Base-by-base conservation (phyloP, 2,329 filamentous ascomycete genomes). In the Calonectria hawksworthii region DNA sequence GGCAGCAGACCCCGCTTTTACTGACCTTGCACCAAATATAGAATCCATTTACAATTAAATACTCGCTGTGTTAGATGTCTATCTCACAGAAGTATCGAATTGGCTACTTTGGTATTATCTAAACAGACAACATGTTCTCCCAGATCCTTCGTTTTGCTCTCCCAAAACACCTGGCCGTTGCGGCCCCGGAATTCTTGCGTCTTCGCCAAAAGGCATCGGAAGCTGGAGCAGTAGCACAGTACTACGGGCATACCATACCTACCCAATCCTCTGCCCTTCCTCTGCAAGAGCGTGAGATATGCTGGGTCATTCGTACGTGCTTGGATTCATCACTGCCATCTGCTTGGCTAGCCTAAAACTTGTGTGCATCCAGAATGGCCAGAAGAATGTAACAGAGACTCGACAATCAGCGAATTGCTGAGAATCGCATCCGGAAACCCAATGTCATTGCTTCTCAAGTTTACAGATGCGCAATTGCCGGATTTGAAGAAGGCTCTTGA, bases 61-160 rank as follows among this genome's bases (percentile, higher is more conserved):
- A n/a, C 7, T 6, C 52, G 7, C n/a, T 9, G 16, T 7, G 9
- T 34, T 56, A 9, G 9, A 34, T 56, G 14, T 34, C 28, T 6
- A 13, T 13, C 30, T 21, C 1, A 8, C 3, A n/a, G n/a, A n/a
- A 56, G 52, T 21, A 5, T n/a, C 14, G 9, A 23, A 47, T n/a
- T 5, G 23, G 34, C 9, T 11, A n/a, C 7, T 21, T 18, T 16
- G 8, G 6, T 8, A 61, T 26, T 28, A 9, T 9, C n/a, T 4
- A 14, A 26, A 28, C 9, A 26, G 36, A 23, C 8, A 65, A n/a
- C 9, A 79, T 79, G 78, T 32, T 78, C 3, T 73, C 69, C 11
- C 77, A 79, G 26, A 68, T 79, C 30, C 30, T 79, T 36, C 76
- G 77, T 38, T 77, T 79, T 44, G 75, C 74, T 18, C 65, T 79